phyloP scores from a whole-genome alignment of 176 grass and related monocot species.

The Aegilops bicornis region DNA sequence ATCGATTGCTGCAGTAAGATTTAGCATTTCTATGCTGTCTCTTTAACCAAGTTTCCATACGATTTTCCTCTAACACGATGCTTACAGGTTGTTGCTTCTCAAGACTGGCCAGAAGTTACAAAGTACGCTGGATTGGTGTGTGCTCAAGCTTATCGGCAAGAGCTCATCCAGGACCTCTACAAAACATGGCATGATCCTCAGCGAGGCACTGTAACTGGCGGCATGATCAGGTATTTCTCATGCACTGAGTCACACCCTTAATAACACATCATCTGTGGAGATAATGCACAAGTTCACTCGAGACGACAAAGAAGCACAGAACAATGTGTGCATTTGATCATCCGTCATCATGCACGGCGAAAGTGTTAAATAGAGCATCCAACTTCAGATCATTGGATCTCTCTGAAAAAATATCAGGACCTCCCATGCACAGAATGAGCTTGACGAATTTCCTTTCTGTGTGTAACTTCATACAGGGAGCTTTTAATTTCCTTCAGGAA shows the following conservation, averaged over 20 bases:
- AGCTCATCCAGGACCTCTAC: slow-evolving; percentile 73
- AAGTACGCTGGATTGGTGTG: slow-evolving; percentile 75
- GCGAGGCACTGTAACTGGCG: slow-evolving; percentile 62
- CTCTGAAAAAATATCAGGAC: neutral
- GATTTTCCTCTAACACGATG: neutral
- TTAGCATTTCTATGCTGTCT: slow-evolving; percentile 10
- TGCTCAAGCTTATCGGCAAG: slow-evolving; percentile 70
- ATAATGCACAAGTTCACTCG: neutral
- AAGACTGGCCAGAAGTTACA: slow-evolving; percentile 82
- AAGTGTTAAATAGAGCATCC: neutral
- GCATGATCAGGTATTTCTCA: slow-evolving; percentile 70
- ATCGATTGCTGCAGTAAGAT: slow-evolving; percentile 67
- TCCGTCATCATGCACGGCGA: neutral
- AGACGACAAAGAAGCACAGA: neutral
- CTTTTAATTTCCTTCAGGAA: slow-evolving; percentile 75
- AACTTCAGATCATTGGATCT: neutral
- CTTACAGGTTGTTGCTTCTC: slow-evolving; percentile 72
- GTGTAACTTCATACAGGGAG: slow-evolving; percentile 37
- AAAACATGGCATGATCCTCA: slow-evolving; percentile 87
- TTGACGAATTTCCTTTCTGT: neutral
- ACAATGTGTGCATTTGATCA: neutral
- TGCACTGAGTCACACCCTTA: neutral
- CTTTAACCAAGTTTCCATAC: neutral
- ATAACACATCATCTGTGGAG: neutral
- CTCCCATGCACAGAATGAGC: neutral